These are phyloP conservation scores for Microcera coccophila DNA, from an alignment of 2,329 filamentous ascomycete species.

Conservation along the genomic window DNA sequence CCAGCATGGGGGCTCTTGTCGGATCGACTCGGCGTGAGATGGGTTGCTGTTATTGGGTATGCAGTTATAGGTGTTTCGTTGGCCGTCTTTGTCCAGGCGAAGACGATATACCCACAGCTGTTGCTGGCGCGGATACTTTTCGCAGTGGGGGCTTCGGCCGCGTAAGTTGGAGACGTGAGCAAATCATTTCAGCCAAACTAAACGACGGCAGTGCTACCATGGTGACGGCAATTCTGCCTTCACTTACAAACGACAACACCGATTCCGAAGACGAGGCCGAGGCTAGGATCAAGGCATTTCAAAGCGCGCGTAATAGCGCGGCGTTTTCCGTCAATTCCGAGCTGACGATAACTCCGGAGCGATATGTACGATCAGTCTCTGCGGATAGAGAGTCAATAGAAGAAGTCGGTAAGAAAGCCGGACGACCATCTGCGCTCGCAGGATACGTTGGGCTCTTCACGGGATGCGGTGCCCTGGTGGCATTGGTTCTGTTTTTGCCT, in stretches of 20 bases:
- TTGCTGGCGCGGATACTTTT: conserved; percentile 82
- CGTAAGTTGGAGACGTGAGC: conserved; percentile 49
- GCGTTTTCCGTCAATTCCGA: conserved; percentile 69
- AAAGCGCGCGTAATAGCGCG: conserved; percentile 52
- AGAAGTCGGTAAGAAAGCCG: conserved; percentile 26
- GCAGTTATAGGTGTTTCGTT: conserved; percentile 73
- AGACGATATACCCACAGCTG: conserved; percentile 83
- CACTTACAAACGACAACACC: conserved; percentile 53
- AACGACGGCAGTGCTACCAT: conserved; percentile 65
- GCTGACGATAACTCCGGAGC: conserved; percentile 67
- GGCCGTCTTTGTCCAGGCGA: conserved; percentile 77
- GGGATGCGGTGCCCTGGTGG: conserved; percentile 84
- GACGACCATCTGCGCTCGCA: conserved; percentile 63
- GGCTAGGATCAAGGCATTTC: conserved; percentile 33
- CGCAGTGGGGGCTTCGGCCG: conserved; percentile 85
- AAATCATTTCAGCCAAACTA: conserved; percentile 7
- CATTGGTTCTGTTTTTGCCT: conserved; percentile 77
- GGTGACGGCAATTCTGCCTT: conserved; percentile 92
- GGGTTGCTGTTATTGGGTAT: conserved; percentile 74
- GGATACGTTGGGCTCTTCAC: conserved; percentile 91
- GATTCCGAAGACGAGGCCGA: conserved; percentile 23
- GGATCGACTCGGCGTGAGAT: conserved; percentile 71
- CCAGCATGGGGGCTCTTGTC: conserved; percentile 75
- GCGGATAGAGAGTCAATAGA: conserved; percentile 23
- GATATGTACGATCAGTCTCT: conserved; percentile 42